Conservation (phyloP, 495 filamentous ascomycete species). For the Tetracladium setigerum region DNA sequence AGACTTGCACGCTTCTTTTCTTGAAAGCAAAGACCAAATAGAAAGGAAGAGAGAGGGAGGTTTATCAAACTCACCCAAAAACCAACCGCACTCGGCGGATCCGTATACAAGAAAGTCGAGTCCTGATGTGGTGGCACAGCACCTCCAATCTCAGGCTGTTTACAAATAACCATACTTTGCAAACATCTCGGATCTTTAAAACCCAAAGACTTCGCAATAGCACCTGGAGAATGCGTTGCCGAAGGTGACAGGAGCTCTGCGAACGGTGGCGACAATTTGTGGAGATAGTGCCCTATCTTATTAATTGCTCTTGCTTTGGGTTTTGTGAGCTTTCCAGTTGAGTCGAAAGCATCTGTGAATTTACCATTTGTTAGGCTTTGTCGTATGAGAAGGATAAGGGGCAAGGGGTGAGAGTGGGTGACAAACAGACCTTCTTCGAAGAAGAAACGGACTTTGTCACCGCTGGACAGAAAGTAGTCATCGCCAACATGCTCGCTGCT, state of each 20-base stretch:
- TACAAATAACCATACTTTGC: slow-evolving; percentile 97
- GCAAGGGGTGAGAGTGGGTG: slow-evolving; percentile 2
- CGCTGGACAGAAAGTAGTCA: slow-evolving; percentile 83
- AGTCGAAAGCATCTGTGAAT: slow-evolving; percentile 54
- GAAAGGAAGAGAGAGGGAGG: too few relatives aligned
- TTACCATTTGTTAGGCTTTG: slow-evolving; percentile 1
- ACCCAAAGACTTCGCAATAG: slow-evolving; percentile 62
- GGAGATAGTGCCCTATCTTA: slow-evolving; percentile 93
- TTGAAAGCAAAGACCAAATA: too few relatives aligned
- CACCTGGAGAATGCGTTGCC: slow-evolving; percentile 27
- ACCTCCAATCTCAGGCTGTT: slow-evolving; percentile 92
- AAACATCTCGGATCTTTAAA: slow-evolving; percentile 65
- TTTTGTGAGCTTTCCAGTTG: slow-evolving; percentile 50
- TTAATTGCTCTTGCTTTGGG: slow-evolving; percentile 82
- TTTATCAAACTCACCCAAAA: slow-evolving; percentile 51
- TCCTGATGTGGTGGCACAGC: slow-evolving; percentile 86
- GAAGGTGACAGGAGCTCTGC: slow-evolving; percentile 43
- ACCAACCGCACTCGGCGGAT: slow-evolving; percentile 82
- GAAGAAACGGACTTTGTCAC: slow-evolving; percentile 93
- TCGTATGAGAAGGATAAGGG: too few relatives aligned
- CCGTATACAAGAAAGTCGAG: slow-evolving; percentile 84
- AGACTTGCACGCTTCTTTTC: too few relatives aligned
- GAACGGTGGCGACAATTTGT: slow-evolving; percentile 68
- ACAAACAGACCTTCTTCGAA: slow-evolving; percentile 66
- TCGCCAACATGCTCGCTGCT: slow-evolving; percentile 79